Evolutionary conservation across 345 rosid genomes (phyloP), one percentile per base, ranked within the genome.

Genomic region (Salix koriyanagi): DNA sequence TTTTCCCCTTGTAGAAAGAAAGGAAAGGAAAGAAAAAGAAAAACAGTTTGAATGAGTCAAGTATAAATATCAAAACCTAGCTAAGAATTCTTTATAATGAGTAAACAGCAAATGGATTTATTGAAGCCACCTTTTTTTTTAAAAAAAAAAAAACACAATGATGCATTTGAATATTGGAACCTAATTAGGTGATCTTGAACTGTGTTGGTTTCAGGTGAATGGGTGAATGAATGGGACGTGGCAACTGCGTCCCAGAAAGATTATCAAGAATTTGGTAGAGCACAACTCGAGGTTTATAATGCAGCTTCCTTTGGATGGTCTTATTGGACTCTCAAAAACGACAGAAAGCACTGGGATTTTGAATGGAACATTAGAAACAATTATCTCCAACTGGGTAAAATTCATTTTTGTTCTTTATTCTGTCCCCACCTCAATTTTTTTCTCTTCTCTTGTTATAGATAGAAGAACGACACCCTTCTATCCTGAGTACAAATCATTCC

Each of bases 281-380:
- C 91, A 0, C 96, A 91, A 68, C 75, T 87, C 32, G 96, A 87
- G 65, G 90, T 88, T n/a, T 89, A 88, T 79, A 67, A 83, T 46
- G 81, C 81, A 28, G 93, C 96, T 78, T 91, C 96, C 16, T 91
- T 91, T 50, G 96, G 96, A 72, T 91, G 93, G 96, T 77, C 96
- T 28, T 91, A 87, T 56, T 90, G 96, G 96, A 91, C 92, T 4
- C 77, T 89, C 62, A 89, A 91, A 78, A 90, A 91, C 64, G 89
- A 90, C 64, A 84, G 88, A 65, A 77, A 86, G 58, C 96, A 91
- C 85, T 90, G 96, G 96, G 96, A 91, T 84, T 91, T 89, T 60
- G 92, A 88, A 62, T 91, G 96, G 96, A 91, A 88, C 85, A 76
- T 91, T 46, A 76, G 73, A 76, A 86, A 82, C 85, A 71, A 86